Evolutionary conservation across 1,284 basidiomycete species (phyloP).

Genomic region (Heterobasidion annosum): DNA sequence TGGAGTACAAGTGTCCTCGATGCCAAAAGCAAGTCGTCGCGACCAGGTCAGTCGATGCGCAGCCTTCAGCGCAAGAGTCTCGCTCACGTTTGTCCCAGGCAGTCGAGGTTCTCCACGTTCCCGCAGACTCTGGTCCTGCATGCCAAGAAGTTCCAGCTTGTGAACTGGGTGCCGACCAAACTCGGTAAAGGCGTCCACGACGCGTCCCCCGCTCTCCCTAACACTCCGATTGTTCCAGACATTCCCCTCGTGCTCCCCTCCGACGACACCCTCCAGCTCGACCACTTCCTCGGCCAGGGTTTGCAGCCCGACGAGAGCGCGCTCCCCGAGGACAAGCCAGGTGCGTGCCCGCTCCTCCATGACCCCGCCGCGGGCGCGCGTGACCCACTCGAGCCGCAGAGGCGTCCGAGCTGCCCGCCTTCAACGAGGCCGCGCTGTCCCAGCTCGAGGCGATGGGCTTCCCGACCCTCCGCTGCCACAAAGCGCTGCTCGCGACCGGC

Average conservation of each 20-base stretch:
- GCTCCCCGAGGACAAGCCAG: conserved; percentile 49
- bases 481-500: conserved; percentile 85
- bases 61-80: neutral
- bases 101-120: conserved; percentile 76
- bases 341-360: conserved; percentile 16
- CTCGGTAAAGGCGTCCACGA: conserved; percentile 47
- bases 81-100: conserved; percentile 30
- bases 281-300: conserved; percentile 66
- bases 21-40: conserved; percentile 62
- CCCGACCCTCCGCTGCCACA: conserved; percentile 74
- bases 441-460: conserved; percentile 88
- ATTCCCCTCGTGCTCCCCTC: conserved; percentile 77
- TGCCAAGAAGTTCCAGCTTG: conserved; percentile 90
- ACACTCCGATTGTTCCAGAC: conserved; percentile 34
- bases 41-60: conserved; percentile 36
- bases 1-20: conserved; percentile 63
- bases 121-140: conserved; percentile 87
- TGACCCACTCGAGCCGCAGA: neutral
- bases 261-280: conserved; percentile 55
- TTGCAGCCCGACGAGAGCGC: conserved; percentile 68
- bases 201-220: neutral
- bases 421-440: conserved; percentile 66
- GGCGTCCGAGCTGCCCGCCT: conserved; percentile 35
- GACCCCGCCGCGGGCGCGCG: no score
- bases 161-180: conserved; percentile 97